A percentile compares a stretch with the other conserved stretches of the same genome.
Conservation (phyloP, 163 green algal species). For the Trebouxia gelatinosa region DNA sequence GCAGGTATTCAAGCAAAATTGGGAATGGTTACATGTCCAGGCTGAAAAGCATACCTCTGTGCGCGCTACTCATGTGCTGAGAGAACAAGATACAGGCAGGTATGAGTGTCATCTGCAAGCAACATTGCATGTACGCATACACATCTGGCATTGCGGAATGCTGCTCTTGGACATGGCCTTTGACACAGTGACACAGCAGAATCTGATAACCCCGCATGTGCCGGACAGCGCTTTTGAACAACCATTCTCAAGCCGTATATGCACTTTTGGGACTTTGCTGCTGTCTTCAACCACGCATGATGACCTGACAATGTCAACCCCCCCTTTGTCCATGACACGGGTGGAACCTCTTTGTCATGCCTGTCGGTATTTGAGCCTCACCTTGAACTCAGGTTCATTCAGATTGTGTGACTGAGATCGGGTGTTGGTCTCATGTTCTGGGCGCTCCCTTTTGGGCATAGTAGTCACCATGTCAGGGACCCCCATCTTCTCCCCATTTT, state of each 20-base stretch:
- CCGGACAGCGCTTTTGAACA: neutral
- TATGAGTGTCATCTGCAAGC: neutral
- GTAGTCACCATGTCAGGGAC: conserved; percentile 54
- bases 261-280: neutral
- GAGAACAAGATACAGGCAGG: neutral
- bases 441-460: neutral
- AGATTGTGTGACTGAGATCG: no score
- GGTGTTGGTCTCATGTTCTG: no score
- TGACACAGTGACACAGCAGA: neutral
- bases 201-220: neutral
- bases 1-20: no score
- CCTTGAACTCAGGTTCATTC: no score
- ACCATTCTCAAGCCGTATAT: neutral
- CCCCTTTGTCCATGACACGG: neutral
- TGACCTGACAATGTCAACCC: neutral
- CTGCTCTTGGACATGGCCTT: neutral
- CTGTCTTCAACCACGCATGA: neutral
- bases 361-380: neutral
- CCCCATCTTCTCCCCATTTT: conserved; percentile 52
- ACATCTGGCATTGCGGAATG: neutral
- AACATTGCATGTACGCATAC: neutral
- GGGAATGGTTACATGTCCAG: no score
- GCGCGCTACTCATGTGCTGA: no score
- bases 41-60: no score
- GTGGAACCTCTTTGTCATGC: neutral